Conservation (phyloP, 345 rosid genomes). For the Corchorus olitorius region DNA sequence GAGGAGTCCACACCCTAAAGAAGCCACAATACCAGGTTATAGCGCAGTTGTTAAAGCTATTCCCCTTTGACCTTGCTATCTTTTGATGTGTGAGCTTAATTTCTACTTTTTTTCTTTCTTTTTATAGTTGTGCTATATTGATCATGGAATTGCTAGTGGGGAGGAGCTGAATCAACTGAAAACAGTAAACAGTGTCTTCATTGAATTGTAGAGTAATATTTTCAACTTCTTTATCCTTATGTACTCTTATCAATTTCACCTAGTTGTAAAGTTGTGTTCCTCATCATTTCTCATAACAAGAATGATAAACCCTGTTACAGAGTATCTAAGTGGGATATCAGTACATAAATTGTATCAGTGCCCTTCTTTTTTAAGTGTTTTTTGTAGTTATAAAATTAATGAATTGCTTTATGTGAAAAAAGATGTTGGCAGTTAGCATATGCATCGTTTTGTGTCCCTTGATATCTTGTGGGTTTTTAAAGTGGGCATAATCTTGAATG, state of each 20-base stretch:
- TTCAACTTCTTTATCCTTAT: background rate
- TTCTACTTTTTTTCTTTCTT: conserved; percentile 20
- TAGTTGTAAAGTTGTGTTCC: background rate
- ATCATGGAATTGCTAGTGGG: conserved; percentile 60
- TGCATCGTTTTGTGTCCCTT: background rate
- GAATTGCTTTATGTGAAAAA: background rate
- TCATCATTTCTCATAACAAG: background rate
- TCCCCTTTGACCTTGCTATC: conserved; percentile 7
- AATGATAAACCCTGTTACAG: background rate
- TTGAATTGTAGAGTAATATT: conserved; percentile 44
- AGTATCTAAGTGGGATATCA: background rate
- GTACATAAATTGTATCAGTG: background rate
- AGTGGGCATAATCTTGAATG: background rate
- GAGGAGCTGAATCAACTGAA: conserved; percentile 80
- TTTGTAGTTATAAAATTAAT: background rate
- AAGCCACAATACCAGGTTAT: conserved; percentile 77
- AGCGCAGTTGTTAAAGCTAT: background rate
- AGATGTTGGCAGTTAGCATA: background rate
- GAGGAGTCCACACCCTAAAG: conserved; percentile 73
- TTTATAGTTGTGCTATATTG: conserved; percentile 78
- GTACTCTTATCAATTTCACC: conserved; percentile 3
- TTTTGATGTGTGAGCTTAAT: conserved; percentile 21
- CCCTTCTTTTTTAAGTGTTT: background rate
- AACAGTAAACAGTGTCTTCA: conserved; percentile 55
- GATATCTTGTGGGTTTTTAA: background rate